Evolutionary conservation across 805 yeast species (phyloP), one percentile per base, ranked within the genome.

Genomic region (Candida boleticola): DNA sequence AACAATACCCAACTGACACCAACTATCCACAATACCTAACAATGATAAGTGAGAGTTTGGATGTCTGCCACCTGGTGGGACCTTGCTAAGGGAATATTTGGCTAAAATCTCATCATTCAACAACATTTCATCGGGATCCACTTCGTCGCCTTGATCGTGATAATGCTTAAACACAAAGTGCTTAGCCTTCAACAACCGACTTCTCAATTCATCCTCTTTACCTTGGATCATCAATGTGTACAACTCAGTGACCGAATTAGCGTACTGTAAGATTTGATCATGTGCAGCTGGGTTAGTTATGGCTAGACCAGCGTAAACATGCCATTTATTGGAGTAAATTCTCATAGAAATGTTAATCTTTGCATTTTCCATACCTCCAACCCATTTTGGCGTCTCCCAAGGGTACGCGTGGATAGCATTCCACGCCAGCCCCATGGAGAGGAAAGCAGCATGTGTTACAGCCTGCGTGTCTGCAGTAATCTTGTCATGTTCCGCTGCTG

Each of bases 381-480:
- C 67, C 92, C 96, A 89, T 56, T 83, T 79, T 0, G 83, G 77
- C 3, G 82, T 75, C 48, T 81, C 83, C 99, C 99, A 93, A 0
- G 99, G 99, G 58, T 89, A 93, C 58, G 85, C 83, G 55, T 83
- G 76, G 47, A 76, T 72, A 36, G 82, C 77, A 51, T 78, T 84
- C 99, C 99, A 93, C 5, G 98, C 98, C 5, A 82, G 80, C 4
- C 99, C 99, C 99, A 93, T 93, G 43, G 95, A 83, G 45, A 93
- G 69, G 57, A 93, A 93, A 0, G 97, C 98, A 10, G 97, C 97
- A 60, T 93, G 99, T 0, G 99, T 93, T 14, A 92, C 96, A 0
- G 98, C 98, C 62, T 93, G 99, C 1, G 98, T 93, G 60, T 93
- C 99, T 0, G 99, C 99, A 0, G 99, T 92, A 48, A 93, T 92